A percentile compares a stretch with the other conserved stretches of the same genome.
Conservation (phyloP, 495 filamentous ascomycete genomes). For the Penicilliopsis zonata region DNA sequence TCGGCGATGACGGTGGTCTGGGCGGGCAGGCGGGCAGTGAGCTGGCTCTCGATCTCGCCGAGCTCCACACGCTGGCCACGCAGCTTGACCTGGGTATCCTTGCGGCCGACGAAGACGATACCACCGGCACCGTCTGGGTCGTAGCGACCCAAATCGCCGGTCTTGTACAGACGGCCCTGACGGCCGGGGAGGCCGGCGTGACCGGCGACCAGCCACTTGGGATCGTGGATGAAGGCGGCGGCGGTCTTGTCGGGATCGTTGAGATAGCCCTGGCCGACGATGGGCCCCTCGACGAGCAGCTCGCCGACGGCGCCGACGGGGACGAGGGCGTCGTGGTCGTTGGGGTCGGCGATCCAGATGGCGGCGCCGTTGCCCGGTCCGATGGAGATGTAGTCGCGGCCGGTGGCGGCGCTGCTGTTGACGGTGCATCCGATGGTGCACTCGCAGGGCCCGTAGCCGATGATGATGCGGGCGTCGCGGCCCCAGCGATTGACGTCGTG, state of each 20-base stretch:
- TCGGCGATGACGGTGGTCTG: constrained; percentile 1
- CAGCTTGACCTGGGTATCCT: constrained; percentile 41
- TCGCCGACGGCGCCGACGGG: constrained; percentile 39
- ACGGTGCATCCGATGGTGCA: no score
- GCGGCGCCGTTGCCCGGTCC: no score
- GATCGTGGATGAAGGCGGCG: constrained; percentile 30
- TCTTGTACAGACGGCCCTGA: constrained; percentile 36
- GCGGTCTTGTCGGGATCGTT: constrained; percentile 26
- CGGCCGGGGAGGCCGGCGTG: constrained; percentile 9
- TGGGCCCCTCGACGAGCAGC: constrained; percentile 39
- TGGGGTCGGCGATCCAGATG: constrained; percentile 37
- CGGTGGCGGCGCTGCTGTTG: no score
- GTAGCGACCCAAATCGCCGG: constrained; percentile 40
- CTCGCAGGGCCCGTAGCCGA: no score
- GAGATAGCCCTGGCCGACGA: constrained; percentile 35
- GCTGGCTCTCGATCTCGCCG: constrained; percentile 37
- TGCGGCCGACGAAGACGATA: constrained; percentile 34
- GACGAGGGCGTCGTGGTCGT: constrained; percentile 27
- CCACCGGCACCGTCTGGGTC: constrained; percentile 30
- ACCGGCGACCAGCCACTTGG: constrained; percentile 18
- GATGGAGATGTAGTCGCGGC: no score
- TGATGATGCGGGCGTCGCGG: no score
- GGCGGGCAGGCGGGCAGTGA: constrained; percentile 5
- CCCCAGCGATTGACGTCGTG: no score
- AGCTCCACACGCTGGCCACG: constrained; percentile 41